Conservation (phyloP, 2,329 filamentous ascomycete genomes). For the Aspergillus viridinutans region DNA sequence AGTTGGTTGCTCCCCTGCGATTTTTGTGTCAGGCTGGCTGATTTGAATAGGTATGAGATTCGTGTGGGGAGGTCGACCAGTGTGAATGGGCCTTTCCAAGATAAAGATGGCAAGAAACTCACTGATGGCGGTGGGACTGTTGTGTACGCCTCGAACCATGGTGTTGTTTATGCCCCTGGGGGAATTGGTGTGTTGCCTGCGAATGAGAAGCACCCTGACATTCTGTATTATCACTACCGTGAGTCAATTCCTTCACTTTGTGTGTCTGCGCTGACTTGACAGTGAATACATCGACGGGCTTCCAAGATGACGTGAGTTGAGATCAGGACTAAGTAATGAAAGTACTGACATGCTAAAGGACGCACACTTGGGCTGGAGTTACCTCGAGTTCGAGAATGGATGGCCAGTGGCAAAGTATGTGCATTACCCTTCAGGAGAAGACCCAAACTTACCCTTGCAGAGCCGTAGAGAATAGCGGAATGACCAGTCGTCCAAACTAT, state of each 20-base stretch:
- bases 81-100: conserved; percentile 32
- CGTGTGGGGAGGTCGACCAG: conserved; percentile 32
- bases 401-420: conserved; percentile 30
- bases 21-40: not conserved
- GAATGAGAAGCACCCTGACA: conserved; percentile 23
- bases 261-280: not conserved
- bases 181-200: conserved; percentile 31
- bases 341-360: conserved; percentile 19
- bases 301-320: conserved; percentile 23
- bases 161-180: conserved; percentile 36
- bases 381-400: conserved; percentile 34
- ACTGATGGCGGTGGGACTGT: conserved; percentile 31
- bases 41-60: conserved; percentile 27
- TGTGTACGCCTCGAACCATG: conserved; percentile 38
- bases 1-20: conserved; percentile 21
- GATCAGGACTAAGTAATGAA: not conserved
- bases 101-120: conserved; percentile 24
- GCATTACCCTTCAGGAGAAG: too few relatives aligned
- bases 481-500: not conserved
- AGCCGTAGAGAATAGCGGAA: conserved; percentile 5
- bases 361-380: conserved; percentile 35
- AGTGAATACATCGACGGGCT: conserved; percentile 32
- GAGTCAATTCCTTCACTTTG: conserved; percentile 3
- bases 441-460: not conserved
- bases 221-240: conserved; percentile 40